phyloP scores from a whole-genome alignment of 441 rosid genomes.

The Euphorbia schlechtendalii region DNA sequence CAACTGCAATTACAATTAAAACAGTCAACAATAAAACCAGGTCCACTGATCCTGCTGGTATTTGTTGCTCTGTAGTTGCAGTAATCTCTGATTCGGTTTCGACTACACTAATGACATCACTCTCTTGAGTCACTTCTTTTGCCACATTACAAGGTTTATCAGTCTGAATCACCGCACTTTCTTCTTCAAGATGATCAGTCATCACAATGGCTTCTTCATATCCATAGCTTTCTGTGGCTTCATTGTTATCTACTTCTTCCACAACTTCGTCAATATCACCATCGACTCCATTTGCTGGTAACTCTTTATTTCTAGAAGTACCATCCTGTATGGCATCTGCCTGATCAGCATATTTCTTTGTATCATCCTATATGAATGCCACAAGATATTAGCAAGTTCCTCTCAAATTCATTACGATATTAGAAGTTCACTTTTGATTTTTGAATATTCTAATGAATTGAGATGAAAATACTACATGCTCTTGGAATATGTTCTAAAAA shows the following conservation, averaged over 20 bases:
- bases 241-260: conserved; percentile 6
- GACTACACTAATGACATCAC: too few species aligned
- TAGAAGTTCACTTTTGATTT: too few species aligned
- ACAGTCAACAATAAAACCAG: conserved; percentile 28
- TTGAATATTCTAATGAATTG: too few species aligned
- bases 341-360: conserved; percentile 22
- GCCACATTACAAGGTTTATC: conserved; percentile 12
- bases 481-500: not conserved
- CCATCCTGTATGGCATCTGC: conserved; percentile 31
- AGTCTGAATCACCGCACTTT: not conserved
- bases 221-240: conserved; percentile 14
- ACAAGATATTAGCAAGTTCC: conserved; percentile 10
- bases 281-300: conserved; percentile 23
- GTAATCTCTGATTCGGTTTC: too few species aligned
- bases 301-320: conserved; percentile 28
- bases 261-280: too few species aligned
- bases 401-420: not conserved
- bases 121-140: conserved; percentile 17
- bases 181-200: conserved; percentile 11
- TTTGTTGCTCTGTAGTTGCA: conserved; percentile 11
- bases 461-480: not conserved
- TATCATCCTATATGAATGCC: conserved; percentile 20
- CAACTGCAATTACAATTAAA: conserved; percentile 36
- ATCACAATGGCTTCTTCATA: conserved; percentile 18
- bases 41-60: conserved; percentile 15